A percentile compares a stretch with the other conserved stretches of the same genome.
Conservation (phyloP, 2,329 filamentous ascomycete species). For the Xylariaceae sp. region DNA sequence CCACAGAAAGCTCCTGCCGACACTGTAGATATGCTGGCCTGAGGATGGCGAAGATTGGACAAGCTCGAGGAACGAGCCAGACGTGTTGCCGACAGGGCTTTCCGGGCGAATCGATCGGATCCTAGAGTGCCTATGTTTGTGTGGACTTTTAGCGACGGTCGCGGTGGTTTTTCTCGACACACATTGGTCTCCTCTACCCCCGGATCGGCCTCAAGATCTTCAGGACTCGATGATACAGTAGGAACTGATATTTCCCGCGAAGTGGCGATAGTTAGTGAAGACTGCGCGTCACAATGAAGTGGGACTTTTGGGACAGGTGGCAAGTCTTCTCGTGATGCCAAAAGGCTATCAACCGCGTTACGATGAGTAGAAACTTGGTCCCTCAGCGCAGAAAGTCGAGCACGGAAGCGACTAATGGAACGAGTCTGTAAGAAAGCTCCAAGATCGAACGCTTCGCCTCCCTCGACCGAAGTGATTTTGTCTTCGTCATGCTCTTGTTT, state of each 20-base stretch:
- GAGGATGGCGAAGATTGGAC: no score
- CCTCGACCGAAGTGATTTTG: no score
- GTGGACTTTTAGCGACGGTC: slow-evolving; percentile 7
- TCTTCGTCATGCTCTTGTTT: no score
- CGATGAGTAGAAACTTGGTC: slow-evolving; percentile 48
- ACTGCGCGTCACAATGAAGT: neutral
- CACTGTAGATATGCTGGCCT: slow-evolving; percentile 1
- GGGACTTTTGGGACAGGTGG: slow-evolving; percentile 1
- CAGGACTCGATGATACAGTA: no score
- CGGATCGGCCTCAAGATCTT: neutral
- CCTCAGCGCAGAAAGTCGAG: slow-evolving; percentile 45
- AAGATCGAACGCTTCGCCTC: slow-evolving; percentile 29
- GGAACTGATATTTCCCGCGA: no score
- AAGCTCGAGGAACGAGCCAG: no score
- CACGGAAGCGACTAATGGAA: slow-evolving; percentile 47
- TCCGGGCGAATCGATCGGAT: no score
- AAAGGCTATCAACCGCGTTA: slow-evolving; percentile 40
- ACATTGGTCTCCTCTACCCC: neutral
- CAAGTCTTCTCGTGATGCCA: slow-evolving; percentile 19
- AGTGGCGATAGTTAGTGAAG: neutral
- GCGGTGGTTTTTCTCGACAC: neutral
- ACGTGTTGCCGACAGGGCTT: no score
- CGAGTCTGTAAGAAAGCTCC: slow-evolving; percentile 38
- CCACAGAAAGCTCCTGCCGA: slow-evolving; percentile 20
- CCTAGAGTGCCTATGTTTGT: slow-evolving; percentile 3